Percentiles rank a stretch among this genome's conserved stretches.
Evolutionary conservation across 2,329 filamentous ascomycete species (phyloP).

Genomic region (Sordariomycetes sp.): DNA sequence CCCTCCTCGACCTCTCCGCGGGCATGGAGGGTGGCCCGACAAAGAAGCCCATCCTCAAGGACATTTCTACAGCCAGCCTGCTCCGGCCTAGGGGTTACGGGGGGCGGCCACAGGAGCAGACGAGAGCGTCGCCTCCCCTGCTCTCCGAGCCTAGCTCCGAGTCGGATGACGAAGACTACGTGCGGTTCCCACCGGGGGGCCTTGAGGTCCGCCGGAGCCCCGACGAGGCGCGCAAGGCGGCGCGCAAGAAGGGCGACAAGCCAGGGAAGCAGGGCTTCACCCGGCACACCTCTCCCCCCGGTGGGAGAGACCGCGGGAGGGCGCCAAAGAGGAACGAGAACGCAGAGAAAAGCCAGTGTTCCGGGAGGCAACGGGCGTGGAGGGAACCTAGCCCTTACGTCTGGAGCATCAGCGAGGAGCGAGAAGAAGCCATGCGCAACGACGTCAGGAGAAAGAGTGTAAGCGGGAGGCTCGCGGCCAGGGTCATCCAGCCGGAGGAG

Average conservation of each 20-base stretch:
- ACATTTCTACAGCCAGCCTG: background rate
- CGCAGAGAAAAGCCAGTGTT: background rate
- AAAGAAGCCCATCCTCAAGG: background rate
- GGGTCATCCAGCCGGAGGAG: background rate
- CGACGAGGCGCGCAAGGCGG: background rate
- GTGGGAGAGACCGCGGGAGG: background rate
- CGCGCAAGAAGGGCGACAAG: background rate
- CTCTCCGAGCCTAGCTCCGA: background rate
- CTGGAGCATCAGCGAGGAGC: conserved; percentile 3
- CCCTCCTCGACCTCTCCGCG: background rate
- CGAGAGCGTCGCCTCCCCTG: background rate
- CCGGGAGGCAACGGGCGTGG: background rate
- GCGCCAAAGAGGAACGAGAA: background rate
- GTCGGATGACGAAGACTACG: background rate
- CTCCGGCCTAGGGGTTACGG: background rate
- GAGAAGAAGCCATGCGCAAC: background rate
- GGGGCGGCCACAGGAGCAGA: background rate
- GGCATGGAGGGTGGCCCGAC: background rate
- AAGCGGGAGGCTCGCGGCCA: background rate
- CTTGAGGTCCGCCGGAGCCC: background rate
- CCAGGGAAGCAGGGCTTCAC: background rate
- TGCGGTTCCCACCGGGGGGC: background rate
- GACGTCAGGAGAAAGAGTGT: background rate
- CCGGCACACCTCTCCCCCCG: background rate
- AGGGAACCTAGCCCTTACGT: conserved; percentile 2